Evolutionary conservation across 2,329 filamentous ascomycete species (phyloP), one percentile per base, ranked within the genome.

Genomic region (Apiospora koreana): DNA sequence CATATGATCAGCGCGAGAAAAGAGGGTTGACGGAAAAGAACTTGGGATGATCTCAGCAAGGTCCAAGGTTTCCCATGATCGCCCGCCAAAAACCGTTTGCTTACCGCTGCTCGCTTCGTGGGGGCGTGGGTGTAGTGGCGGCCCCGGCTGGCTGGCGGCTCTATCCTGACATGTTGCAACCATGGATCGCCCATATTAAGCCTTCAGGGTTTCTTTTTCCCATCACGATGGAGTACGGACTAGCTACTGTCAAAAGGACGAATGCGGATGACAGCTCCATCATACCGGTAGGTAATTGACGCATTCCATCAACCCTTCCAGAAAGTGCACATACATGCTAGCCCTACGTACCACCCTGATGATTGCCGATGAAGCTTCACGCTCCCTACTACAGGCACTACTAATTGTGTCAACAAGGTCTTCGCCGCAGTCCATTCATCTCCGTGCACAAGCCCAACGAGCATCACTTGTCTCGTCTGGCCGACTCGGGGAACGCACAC

Each of bases 111-210:
- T 62, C 54, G 54, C 54, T 62, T 62, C 28, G 31, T 5, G 10
- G 8, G 31, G 54, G 54, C 28, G 54, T 62, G 54, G 31, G 9
- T 3, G 28, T 38, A 62, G 31, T 62, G 54, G 54, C 28, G 18
- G n/a, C 21, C 31, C 31, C 31, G 31, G 31, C 7, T 38, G 21
- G 12, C 43, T 46, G 43, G 43, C 43, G 21, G 54, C 31, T 62
- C 8, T 38, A 38, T 62, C 54, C 31, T 38, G 54, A 35, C 21
- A n/a, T 12, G 28, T 38, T 62, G 54, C 54, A 62, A 62, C 54
- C 54, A 62, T 38, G 54, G 54, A 62, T 62, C 54, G 54, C 35
- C 54, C 28, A n/a, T 62, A 62, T 62, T 62, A 62, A 38, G 54
- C 54, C 54, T 62, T 38, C 54, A 62, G 54, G 54, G 54, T 38